Conservation (phyloP, 495 filamentous ascomycete species). For the Podospora pseudopauciseta region DNA sequence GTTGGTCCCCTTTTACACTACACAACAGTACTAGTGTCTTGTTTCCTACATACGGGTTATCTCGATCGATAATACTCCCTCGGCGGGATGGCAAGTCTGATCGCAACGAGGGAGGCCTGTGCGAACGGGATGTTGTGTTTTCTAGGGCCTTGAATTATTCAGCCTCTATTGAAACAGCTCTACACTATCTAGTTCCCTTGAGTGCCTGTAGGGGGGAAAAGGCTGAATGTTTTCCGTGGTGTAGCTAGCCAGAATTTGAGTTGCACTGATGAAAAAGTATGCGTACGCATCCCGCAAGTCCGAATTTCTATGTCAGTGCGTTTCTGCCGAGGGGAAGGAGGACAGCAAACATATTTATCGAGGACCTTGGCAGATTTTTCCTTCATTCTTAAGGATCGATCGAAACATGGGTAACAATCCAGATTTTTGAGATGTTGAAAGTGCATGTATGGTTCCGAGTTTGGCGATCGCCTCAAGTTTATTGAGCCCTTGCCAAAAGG, state of each 20-base stretch:
- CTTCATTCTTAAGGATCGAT: background rate
- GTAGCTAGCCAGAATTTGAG: too few species aligned
- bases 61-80: background rate
- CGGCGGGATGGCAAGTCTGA: background rate
- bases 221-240: background rate
- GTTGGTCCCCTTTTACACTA: background rate
- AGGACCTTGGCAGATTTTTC: background rate
- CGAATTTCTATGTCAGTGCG: conserved; percentile 20
- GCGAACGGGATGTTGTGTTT: background rate
- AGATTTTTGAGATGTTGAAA: background rate
- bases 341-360: background rate
- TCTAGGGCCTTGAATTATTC: conserved; percentile 3
- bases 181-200: background rate
- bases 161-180: conserved; percentile 20
- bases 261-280: background rate
- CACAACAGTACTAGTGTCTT: too few species aligned
- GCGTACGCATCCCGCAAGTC: background rate
- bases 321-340: conserved; percentile 12
- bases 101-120: background rate
- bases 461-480: too few species aligned
- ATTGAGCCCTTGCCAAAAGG: background rate
- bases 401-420: background rate
- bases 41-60: background rate
- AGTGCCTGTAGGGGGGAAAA: background rate
- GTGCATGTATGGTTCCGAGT: too few species aligned